Evolutionary conservation across 2,329 filamentous ascomycete species (phyloP), one percentile per base, ranked within the genome.

Genomic region (Clathrospora elynae): DNA sequence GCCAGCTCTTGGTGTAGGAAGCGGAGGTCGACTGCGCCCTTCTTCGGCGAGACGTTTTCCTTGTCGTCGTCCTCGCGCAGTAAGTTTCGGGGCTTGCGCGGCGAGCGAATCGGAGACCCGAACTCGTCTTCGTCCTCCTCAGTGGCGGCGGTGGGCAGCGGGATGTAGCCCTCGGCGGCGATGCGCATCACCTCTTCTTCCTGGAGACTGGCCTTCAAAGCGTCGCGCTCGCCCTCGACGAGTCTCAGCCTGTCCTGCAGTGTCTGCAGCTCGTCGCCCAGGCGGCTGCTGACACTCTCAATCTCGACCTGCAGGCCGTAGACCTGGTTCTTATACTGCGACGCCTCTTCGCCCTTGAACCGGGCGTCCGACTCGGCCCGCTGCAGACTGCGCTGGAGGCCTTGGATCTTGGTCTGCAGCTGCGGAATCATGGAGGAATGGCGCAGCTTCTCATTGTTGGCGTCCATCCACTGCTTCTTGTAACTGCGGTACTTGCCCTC

Each of bases 111-210:
- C 2, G 84, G 84, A 1, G 83, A 84, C 2, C 76, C 77, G 53
- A 86, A 82, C 48, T 86, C 81, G 46, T 84, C n/a, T n/a, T n/a
- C 83, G 22, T 81, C 75, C 10, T 78, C 75, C 9, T 75, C 59
- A n/a, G 73, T 72, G 5, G 75, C 74, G 0, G 70, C 52, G 6
- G 71, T 64, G 2, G 86, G 86, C 9, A 89, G 72, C 2, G 86
- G 83, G 39, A 90, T 79, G 30, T 77, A 79, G 12, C 85, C 86
- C 64, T 90, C 85, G 14, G 85, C 83, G 3, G 87, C 86, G 38
- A 90, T 85, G 35, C 84, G 80, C 13, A 84, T 80, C 16, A 89
- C 79, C 63, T 89, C 86, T 59, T 90, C 86, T 57, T 87, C 86
- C 70, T 86, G 79, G 20, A 87, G 80, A 35, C 84, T 83, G 2